phyloP scores from a whole-genome alignment of 352 stramenopile species.

The Phytopythium cucurbitacearum region DNA sequence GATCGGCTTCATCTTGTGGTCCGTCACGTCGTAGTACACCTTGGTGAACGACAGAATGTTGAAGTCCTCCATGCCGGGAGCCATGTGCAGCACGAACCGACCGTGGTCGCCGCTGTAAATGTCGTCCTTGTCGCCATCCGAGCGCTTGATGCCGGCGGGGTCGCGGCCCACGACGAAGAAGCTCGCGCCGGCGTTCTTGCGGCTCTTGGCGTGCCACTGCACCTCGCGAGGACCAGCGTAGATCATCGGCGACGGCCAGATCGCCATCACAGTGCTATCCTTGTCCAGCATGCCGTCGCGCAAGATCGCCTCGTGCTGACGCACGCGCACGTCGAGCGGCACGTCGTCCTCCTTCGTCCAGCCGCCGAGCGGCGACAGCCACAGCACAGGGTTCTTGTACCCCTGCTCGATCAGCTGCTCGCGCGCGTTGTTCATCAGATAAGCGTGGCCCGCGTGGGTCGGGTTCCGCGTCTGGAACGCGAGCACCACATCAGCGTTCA shows the following conservation, averaged over 20 bases:
- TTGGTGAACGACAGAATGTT: constrained; percentile 96
- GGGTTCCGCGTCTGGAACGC: constrained; percentile 98
- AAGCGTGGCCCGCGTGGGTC: constrained; percentile 96
- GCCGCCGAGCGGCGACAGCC: constrained; percentile 95
- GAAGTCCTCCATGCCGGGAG: constrained; percentile 93
- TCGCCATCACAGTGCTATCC: constrained; percentile 96
- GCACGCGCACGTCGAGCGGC: constrained; percentile 96
- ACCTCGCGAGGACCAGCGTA: constrained; percentile 98
- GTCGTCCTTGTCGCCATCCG: constrained; percentile 91
- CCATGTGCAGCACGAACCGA: constrained; percentile 95
- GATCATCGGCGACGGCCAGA: constrained; percentile 98
- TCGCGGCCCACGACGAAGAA: constrained; percentile 98
- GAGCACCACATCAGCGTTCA: constrained; percentile 96
- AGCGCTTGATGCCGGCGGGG: constrained; percentile 97
- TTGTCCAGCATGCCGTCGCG: constrained; percentile 94
- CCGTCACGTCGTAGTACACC: constrained; percentile 97
- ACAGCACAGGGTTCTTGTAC: constrained; percentile 97
- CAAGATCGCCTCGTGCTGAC: constrained; percentile 94
- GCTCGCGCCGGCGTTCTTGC: constrained; percentile 93
- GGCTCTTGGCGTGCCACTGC: constrained; percentile 97
- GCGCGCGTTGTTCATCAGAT: constrained; percentile 96
- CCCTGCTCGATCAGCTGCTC: constrained; percentile 91
- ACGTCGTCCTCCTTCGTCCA: constrained; percentile 99
- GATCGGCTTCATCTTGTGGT: constrained; percentile 98
- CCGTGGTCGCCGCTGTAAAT: constrained; percentile 97